Conservation (phyloP, 768 basidiomycete genomes). For the Calocera viscosa region DNA sequence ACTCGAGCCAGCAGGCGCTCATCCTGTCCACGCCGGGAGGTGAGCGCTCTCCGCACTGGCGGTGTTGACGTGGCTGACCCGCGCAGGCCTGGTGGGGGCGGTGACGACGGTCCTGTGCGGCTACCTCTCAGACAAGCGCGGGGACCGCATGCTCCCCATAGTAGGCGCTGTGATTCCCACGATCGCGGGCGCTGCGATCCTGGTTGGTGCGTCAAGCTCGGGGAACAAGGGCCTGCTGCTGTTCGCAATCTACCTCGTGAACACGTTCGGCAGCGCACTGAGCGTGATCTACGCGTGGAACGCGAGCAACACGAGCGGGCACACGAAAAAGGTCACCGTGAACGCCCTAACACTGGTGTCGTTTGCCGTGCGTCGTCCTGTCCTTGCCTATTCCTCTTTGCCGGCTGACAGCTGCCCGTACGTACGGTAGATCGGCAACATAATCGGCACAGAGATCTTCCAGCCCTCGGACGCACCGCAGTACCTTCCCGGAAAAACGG, state of each 20-base stretch:
- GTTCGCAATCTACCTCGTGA: constrained; percentile 40
- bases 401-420: too few species aligned
- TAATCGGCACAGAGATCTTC: constrained; percentile 54
- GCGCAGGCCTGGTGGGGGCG: too few species aligned
- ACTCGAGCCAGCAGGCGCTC: constrained; percentile 6
- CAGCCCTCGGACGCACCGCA: constrained; percentile 47
- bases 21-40: constrained; percentile 14
- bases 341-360: neutral
- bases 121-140: neutral
- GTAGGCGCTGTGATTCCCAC: constrained; percentile 3
- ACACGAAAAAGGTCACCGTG: constrained; percentile 47
- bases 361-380: constrained; percentile 37
- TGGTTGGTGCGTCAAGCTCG: constrained; percentile 39
- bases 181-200: constrained; percentile 43
- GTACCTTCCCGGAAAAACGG: constrained; percentile 55
- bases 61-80: too few species aligned
- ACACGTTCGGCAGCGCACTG: constrained; percentile 20
- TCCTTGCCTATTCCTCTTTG: too few species aligned
- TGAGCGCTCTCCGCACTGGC: constrained; percentile 3
- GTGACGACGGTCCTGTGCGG: too few species aligned
- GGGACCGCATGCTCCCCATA: constrained; percentile 7
- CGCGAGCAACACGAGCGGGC: constrained; percentile 49
- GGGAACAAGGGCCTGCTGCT: constrained; percentile 40
- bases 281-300: constrained; percentile 53
- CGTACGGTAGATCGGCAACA: too few species aligned